Evolutionary conservation across 257 asterid genomes (phyloP).

Genomic region (Euphrasia confusa): DNA sequence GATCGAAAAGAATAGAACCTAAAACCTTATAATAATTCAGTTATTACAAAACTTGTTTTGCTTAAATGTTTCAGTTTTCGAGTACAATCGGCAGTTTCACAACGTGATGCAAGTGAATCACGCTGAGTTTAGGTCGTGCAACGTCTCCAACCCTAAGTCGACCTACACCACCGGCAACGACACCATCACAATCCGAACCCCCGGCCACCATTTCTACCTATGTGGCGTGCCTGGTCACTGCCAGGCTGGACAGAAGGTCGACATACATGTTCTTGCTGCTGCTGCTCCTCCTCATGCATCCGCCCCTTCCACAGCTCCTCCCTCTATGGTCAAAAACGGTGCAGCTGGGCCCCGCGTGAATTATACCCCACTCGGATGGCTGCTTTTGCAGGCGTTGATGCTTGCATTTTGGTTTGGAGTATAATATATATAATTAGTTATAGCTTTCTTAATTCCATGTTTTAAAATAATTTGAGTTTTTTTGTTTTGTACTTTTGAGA

Average conservation of each 20-base stretch:
- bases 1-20: no score
- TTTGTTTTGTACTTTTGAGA: no score
- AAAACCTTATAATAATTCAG: no score
- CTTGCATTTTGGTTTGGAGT: not conserved
- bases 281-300: not conserved
- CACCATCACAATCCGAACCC: slow-evolving; percentile 48
- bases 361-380: not conserved
- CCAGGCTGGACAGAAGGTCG: not conserved
- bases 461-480: no score
- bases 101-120: slow-evolving; percentile 83
- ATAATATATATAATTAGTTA: not conserved
- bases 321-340: not conserved
- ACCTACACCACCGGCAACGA: slow-evolving; percentile 82
- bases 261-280: not conserved
- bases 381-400: not conserved
- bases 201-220: slow-evolving; percentile 53
- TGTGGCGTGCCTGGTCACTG: not conserved
- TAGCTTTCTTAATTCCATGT: no score
- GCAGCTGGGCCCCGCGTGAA: not conserved
- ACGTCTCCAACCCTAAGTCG: slow-evolving; percentile 61
- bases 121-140: slow-evolving; percentile 52
- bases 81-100: slow-evolving; percentile 76
- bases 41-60: no score
- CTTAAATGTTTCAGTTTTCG: slow-evolving; percentile 37
- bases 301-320: not conserved